Base-by-base conservation (phyloP, 495 filamentous ascomycete genomes). In the Parathielavia appendiculata region DNA sequence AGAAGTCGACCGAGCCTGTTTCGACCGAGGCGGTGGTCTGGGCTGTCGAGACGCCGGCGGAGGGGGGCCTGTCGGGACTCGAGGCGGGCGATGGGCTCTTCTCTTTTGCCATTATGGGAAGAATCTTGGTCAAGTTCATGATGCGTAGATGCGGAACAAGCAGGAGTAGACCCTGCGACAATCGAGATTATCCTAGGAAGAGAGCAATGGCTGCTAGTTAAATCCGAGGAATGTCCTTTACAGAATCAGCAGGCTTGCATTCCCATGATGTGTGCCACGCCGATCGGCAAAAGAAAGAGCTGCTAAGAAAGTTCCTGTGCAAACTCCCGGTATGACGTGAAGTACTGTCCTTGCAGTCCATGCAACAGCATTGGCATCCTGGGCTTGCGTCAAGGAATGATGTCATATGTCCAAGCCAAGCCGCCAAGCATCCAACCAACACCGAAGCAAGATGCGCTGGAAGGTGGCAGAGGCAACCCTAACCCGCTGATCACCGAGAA, bases 1-100 rank as follows among this genome's bases (percentile, higher is more conserved):
- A 39, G 35, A 57, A 57, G 34, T 50, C 45, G 36, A 57, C 45
- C 35, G 54, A 46, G 36, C 46, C 54, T 23, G 5, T 30, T 2
- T 30, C n/a, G 52, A 45, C 39, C 22, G 39, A 23, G 14, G 47
- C 16, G 7, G 17, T 10, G 30, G 47, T 14, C 4, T 43, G 47
- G 0, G 47, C 11, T 11, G 20, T 16, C 35, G 47, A 4, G 47
- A 17, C 0, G 19, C 11, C 5, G n/a, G 1, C 10, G 32, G 12
- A 48, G 4, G 46, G 5, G 26, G 46, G 14, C 22, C 12, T 47
- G 22, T 26, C 23, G 45, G 45, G 11, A 11, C 17, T 19, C 1
- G 48, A 26, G 26, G 32, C 16, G 16, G n/a, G 36, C 13, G 36
- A 11, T 30, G 36, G 36, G 26, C 26, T 30, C 26, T 30, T 30